Conservation (phyloP, 352 stramenopile species). For the Globisporangium ultimum region DNA sequence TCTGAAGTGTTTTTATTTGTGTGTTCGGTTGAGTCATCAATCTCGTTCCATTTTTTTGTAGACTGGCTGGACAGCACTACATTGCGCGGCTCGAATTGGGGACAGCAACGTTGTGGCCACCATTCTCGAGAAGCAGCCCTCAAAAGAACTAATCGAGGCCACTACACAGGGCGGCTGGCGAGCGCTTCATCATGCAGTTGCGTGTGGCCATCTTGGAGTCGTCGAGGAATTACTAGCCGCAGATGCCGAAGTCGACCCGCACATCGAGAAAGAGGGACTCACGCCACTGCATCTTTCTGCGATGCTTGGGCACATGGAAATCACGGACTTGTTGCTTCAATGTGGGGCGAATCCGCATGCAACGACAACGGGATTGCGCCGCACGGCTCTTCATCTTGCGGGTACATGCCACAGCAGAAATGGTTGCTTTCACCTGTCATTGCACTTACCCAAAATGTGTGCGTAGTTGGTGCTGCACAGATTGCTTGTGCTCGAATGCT, state of each 20-base stretch:
- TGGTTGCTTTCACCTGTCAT: not conserved
- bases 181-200: constrained; percentile 10
- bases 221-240: constrained; percentile 7
- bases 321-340: constrained; percentile 11
- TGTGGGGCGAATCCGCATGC: constrained; percentile 4
- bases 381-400: constrained; percentile 5
- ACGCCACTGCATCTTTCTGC: constrained; percentile 7
- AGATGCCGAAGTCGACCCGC: constrained; percentile 8
- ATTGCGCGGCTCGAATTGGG: constrained; percentile 6
- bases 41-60: not conserved
- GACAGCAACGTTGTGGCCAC: constrained; percentile 3
- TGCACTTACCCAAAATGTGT: not conserved
- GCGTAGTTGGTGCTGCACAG: not conserved
- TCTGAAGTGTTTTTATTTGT: not conserved
- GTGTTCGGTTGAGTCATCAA: not conserved
- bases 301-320: not conserved
- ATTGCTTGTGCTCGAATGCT: constrained; percentile 5
- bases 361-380: not conserved
- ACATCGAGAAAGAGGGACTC: not conserved
- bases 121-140: constrained; percentile 2
- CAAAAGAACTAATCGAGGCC: constrained; percentile 6
- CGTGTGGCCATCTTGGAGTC: constrained; percentile 1
- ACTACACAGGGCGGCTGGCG: constrained; percentile 9
- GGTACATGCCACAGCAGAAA: not conserved
- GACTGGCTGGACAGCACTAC: constrained; percentile 9